These are phyloP conservation scores for Ichthyophonus hoferi DNA, from an alignment of 208 protist species.

Conservation along the genomic window DNA sequence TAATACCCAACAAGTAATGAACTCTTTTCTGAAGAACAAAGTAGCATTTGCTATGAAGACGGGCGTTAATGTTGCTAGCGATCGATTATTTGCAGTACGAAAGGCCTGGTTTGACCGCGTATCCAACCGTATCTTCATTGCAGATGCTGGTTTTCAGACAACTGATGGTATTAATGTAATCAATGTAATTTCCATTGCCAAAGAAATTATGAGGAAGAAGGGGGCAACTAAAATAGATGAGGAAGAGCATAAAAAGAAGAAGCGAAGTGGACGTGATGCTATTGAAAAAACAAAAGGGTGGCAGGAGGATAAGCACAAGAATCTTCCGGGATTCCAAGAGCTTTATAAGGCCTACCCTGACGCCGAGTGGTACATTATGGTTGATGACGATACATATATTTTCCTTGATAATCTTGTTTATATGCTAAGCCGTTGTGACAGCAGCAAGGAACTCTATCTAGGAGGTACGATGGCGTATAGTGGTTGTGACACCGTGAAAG, in stretches of 20 bases:
- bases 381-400: conserved; percentile 10
- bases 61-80: neutral
- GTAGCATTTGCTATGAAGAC: neutral
- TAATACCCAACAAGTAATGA: neutral
- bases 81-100: neutral
- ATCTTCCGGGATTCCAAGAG: neutral
- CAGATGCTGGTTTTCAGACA: neutral
- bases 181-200: neutral
- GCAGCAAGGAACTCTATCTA: neutral
- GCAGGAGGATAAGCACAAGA: neutral
- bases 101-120: neutral
- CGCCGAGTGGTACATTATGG: neutral
- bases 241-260: too few relatives aligned
- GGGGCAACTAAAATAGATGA: too few relatives aligned
- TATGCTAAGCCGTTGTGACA: neutral
- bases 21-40: neutral
- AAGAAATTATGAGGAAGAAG: neutral
- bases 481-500: neutral
- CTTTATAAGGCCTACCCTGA: neutral
- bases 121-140: neutral
- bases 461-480: neutral
- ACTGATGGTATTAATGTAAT: neutral
- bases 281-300: neutral
- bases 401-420: neutral
- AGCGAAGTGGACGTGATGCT: too few relatives aligned